Conservation (phyloP, 78 protist genomes). For the Anaeramoeba flamelloides region DNA sequence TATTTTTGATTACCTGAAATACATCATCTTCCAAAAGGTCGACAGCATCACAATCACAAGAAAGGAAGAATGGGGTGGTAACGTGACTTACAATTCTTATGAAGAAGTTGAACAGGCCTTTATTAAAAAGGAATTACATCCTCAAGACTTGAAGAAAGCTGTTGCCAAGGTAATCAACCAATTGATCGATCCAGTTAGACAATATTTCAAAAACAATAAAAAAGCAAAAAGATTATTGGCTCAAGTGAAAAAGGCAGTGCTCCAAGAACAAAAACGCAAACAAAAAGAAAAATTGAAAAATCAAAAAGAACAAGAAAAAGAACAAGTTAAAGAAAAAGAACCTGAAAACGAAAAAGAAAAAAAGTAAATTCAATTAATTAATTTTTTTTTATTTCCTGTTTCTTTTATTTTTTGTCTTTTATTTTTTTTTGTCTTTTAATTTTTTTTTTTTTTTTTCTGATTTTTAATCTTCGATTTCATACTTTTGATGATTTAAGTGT, state of each 20-base stretch:
- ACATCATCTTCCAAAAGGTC: slow-evolving; percentile 28
- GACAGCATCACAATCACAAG: slow-evolving; percentile 9
- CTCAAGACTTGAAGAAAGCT: slow-evolving; percentile 20
- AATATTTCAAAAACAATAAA: neutral
- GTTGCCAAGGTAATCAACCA: slow-evolving; percentile 8
- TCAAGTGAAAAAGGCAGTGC: neutral
- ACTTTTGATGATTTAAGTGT: too few species aligned
- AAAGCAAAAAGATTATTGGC: neutral
- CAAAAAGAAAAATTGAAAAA: too few species aligned
- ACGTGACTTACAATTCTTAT: neutral
- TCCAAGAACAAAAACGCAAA: too few species aligned
- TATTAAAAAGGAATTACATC: neutral
- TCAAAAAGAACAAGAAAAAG: too few species aligned
- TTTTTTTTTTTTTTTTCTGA: too few species aligned
- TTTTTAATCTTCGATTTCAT: too few species aligned
- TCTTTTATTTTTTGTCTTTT: too few species aligned
- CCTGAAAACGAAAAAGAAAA: too few species aligned
- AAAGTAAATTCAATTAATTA: too few species aligned
- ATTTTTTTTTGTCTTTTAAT: too few species aligned
- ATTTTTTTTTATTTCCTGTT: too few species aligned
- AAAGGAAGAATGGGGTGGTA: slow-evolving; percentile 29
- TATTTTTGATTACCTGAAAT: slow-evolving; percentile 40
- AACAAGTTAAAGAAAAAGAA: too few species aligned
- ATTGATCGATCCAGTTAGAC: slow-evolving; percentile 20
- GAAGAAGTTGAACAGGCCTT: slow-evolving; percentile 16